Evolutionary conservation across 129 eudicot species (phyloP).

Genomic region (Dittrichia graveolens): DNA sequence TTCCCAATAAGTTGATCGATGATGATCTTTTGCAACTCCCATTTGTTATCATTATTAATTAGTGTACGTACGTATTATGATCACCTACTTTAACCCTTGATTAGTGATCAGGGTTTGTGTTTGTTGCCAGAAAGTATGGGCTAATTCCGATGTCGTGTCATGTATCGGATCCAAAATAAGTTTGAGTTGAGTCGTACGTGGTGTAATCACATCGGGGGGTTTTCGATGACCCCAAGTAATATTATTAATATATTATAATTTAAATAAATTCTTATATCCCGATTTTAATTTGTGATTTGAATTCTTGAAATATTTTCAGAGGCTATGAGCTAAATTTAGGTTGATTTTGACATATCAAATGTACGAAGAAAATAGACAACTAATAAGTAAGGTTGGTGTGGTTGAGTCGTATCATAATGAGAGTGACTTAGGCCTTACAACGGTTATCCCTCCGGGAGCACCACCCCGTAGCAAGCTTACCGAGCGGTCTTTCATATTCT

Average conservation of each 20-base stretch:
- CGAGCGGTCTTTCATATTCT: too few species aligned
- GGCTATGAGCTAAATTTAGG: too few species aligned
- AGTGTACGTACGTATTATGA: not conserved
- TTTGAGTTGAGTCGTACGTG: not conserved
- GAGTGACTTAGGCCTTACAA: too few species aligned
- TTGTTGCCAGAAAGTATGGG: constrained; percentile 8
- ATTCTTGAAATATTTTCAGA: too few species aligned
- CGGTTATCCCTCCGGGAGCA: too few species aligned
- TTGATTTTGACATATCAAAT: too few species aligned
- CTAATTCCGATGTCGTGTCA: constrained; percentile 4
- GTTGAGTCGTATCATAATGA: too few species aligned
- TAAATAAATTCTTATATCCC: not conserved
- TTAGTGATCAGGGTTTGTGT: constrained; percentile 3
- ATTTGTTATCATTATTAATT: not conserved
- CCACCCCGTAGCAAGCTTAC: too few species aligned
- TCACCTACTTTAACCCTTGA: constrained; percentile 1
- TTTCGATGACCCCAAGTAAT: constrained; percentile 6
- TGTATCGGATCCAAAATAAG: constrained; percentile 13
- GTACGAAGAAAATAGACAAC: too few species aligned
- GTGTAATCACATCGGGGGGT: not conserved
- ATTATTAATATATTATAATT: not conserved
- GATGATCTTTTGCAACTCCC: not conserved
- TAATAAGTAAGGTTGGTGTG: too few species aligned
- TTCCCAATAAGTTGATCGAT: not conserved
- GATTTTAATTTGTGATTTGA: not conserved